Evolutionary conservation across 1,284 basidiomycete genomes (phyloP).

Genomic region (Trametes pubescens): DNA sequence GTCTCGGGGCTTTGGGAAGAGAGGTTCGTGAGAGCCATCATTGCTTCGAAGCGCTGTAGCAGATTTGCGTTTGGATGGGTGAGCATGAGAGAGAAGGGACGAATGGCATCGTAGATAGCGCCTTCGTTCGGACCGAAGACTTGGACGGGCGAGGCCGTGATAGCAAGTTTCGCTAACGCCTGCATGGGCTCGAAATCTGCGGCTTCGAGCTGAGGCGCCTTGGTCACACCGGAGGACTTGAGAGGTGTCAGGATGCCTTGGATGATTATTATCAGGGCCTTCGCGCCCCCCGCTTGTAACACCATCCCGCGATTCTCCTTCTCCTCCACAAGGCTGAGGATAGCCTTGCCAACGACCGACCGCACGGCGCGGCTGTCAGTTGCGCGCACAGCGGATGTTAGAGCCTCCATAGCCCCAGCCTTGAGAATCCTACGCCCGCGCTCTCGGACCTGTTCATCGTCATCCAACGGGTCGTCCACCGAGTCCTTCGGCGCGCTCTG

Average conservation of each 20-base stretch:
- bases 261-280: slow-evolving; percentile 74
- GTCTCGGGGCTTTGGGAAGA: slow-evolving; percentile 78
- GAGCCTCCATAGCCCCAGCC: slow-evolving; percentile 69
- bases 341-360: slow-evolving; percentile 58
- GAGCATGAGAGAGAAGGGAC: slow-evolving; percentile 78
- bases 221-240: slow-evolving; percentile 33
- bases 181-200: slow-evolving; percentile 78
- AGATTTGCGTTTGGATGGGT: slow-evolving; percentile 71
- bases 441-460: slow-evolving; percentile 67
- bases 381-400: slow-evolving; percentile 63
- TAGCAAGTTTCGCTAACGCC: slow-evolving; percentile 91
- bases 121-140: slow-evolving; percentile 88
- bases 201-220: slow-evolving; percentile 48
- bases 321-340: slow-evolving; percentile 81
- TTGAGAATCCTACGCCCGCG: slow-evolving; percentile 65
- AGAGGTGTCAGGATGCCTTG: slow-evolving; percentile 43
- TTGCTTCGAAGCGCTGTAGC: slow-evolving; percentile 89
- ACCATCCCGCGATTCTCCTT: slow-evolving; percentile 80
- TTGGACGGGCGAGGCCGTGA: slow-evolving; percentile 89
- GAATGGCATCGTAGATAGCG: slow-evolving; percentile 81
- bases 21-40: slow-evolving; percentile 97
- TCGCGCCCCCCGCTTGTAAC: slow-evolving; percentile 86
- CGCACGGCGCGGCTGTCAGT: slow-evolving; percentile 66
- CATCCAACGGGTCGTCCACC: slow-evolving; percentile 53
- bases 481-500: slow-evolving; percentile 40